Base-by-base conservation (phyloP, 2,329 filamentous ascomycete species). In the Pseudogymnoascus sp. region DNA sequence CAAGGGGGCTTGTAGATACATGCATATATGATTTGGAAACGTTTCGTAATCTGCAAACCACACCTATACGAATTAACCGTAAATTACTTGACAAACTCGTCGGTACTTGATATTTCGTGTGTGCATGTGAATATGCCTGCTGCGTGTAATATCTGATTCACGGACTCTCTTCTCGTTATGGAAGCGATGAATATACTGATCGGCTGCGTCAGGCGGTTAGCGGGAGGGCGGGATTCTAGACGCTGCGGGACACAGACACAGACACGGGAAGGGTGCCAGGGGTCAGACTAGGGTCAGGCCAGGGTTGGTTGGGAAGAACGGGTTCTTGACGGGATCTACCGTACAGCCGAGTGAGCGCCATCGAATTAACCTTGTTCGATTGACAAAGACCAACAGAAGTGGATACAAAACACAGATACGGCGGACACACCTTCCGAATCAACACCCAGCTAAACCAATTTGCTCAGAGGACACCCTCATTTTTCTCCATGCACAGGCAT, bases 341-440 rank as follows among this genome's bases (percentile, higher is more conserved):
- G 21, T 21, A 3, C 12, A 13, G 41, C 41, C 12, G 41, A 27
- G 21, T n/a, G 10, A 48, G 44, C 13, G 8, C 44, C 44, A 51
- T 51, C 27, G 44, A 51, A 31, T 51, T 51, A 51, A 51, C 44
- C 44, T 51, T 31, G 44, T n/a, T n/a, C 13, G 27, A 51, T 51
- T 51, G 44, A 51, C 27, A 6, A 31, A 31, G 27, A 51, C 12
- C 44, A 17, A 51, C 27, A 4, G 27, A 31, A 51, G n/a, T 31
- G 27, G 8, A 25, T 15, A 17, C 17, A 42, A 13, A 12, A 8
- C 21, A 21, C 21, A 21, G 21, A 21, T 21, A 21, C 21, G 21
- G 21, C 21, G 21, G 21, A 21, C 21, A 21, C 21, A 21, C 21
- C 21, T 21, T 21, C 21, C 21, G 21, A 21, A 21, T 21, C 21